Evolutionary conservation across 495 filamentous ascomycete species (phyloP).

Genomic region (Sordaria brevicollis): DNA sequence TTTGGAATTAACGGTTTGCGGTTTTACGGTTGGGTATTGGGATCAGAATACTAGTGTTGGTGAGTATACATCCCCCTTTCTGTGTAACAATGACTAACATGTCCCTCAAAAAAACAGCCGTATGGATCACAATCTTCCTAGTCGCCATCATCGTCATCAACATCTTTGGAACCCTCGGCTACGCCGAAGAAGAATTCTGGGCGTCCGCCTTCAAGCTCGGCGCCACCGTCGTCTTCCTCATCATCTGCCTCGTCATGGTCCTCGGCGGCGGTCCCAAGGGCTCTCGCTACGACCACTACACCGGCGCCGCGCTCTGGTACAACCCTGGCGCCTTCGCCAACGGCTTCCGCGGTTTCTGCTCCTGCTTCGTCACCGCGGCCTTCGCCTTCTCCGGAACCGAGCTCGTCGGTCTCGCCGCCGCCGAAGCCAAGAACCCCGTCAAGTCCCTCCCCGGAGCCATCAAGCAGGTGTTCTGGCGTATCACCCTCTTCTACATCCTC

Average conservation of each 20-base stretch:
- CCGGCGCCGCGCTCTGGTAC: slow-evolving; percentile 54
- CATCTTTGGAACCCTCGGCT: slow-evolving; percentile 61
- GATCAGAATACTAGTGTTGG: slow-evolving; percentile 39
- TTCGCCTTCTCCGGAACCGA: slow-evolving; percentile 69
- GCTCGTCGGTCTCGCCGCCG: slow-evolving; percentile 61
- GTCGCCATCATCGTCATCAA: slow-evolving; percentile 50
- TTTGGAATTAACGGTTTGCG: slow-evolving; percentile 44
- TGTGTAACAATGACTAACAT: no score
- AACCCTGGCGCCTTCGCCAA: slow-evolving; percentile 63
- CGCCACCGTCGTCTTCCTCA: slow-evolving; percentile 59
- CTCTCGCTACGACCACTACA: slow-evolving; percentile 39
- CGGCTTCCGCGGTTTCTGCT: slow-evolving; percentile 62
- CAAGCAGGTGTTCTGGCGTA: slow-evolving; percentile 71
- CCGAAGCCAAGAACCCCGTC: slow-evolving; percentile 55
- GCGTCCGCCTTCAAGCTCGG: slow-evolving; percentile 44
- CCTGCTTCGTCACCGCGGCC: slow-evolving; percentile 63
- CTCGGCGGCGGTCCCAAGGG: slow-evolving; percentile 51
- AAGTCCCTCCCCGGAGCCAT: slow-evolving; percentile 55
- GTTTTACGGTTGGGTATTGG: slow-evolving; percentile 50
- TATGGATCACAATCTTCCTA: slow-evolving; percentile 56
- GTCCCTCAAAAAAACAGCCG: slow-evolving; percentile 17
- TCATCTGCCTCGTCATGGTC: slow-evolving; percentile 60
- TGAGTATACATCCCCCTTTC: slow-evolving; percentile 14
- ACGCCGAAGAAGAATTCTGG: slow-evolving; percentile 58
- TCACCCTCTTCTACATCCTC: slow-evolving; percentile 62